A percentile compares a stretch with the other conserved stretches of the same genome.
phyloP scores from a whole-genome alignment of 192 early-diverging fungal genomes.

The Entomortierella chlamydospora region DNA sequence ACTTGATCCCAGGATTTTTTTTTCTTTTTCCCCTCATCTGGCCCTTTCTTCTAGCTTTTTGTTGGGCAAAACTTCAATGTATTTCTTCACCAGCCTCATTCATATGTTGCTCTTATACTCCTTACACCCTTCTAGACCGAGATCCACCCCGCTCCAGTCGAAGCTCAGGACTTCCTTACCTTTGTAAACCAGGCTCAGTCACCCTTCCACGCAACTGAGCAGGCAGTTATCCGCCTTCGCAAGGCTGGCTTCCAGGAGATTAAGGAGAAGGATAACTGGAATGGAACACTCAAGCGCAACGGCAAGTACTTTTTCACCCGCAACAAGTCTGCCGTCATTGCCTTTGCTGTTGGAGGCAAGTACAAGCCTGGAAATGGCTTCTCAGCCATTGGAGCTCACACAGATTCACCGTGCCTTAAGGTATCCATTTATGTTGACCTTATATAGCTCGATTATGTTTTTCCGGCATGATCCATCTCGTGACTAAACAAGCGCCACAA shows the following conservation, averaged over 20 bases:
- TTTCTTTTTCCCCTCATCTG: neutral
- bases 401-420: conserved; percentile 97
- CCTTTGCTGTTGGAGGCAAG: conserved; percentile 94
- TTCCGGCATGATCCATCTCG: neutral
- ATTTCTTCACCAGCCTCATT: no score
- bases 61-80: no score
- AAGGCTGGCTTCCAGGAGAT: conserved; percentile 89
- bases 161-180: conserved; percentile 75
- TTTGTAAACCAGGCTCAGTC: conserved; percentile 95
- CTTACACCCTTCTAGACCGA: conserved; percentile 31
- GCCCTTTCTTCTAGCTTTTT: no score
- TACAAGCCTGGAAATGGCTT: conserved; percentile 88
- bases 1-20: neutral
- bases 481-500: neutral
- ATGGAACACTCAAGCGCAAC: conserved; percentile 71
- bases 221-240: conserved; percentile 75
- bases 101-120: no score
- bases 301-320: conserved; percentile 98
- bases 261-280: conserved; percentile 90
- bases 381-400: conserved; percentile 94
- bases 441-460: neutral
- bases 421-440: conserved; percentile 31
- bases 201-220: conserved; percentile 96
- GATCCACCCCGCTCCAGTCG: conserved; percentile 44
- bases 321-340: conserved; percentile 87